Evolutionary conservation across 257 asterid genomes (phyloP), one percentile per base, ranked within the genome.

Genomic region (Plectranthus barbatus): DNA sequence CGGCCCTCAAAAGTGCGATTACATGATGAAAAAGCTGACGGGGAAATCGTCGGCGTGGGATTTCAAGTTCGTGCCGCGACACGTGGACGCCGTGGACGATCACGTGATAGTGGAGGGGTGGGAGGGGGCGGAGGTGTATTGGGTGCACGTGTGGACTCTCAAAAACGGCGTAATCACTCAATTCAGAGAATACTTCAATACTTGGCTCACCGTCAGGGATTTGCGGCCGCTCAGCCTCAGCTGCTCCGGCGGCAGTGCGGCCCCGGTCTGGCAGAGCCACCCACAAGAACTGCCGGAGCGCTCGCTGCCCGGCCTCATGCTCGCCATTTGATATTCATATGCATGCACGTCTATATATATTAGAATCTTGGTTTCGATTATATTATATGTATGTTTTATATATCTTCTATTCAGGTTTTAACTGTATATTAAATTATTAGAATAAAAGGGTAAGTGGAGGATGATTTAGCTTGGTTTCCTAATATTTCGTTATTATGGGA

Each of bases 181-280:
- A 60, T 81, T 91, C 13, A 75, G 98, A 65, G 98, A 91, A 60
- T 91, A 91, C 50, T 91, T 88, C 76, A 91, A 91, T 72, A 91
- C 98, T 0, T 91, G 95, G 94, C 82, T 88, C 1, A 91, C 92
- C 1, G 96, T 91, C 5, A 79, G 72, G 5, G 95, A 86, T 15
- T 69, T 88, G 34, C 72, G 81, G 74, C 86, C 84, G 8, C n/a
- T n/a, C n/a, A n/a, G n/a, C n/a, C 50, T 48, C 20, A 76, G 72
- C 24, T 73, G 76, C 44, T 21, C 59, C 13, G 49, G 56, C 64
- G 41, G 83, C 53, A 24, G 52, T 64, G 51, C 86, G 54, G 37
- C 84, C 64, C 84, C 94, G 21, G 44, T 91, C 62, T 88, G 98
- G 98, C 90, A 81, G 90, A 91, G 98, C 85, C 98, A 91, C 83